These are phyloP conservation scores for Zymoseptoria ardabiliae DNA, from an alignment of 2,329 filamentous ascomycete genomes.

Conservation along the genomic window DNA sequence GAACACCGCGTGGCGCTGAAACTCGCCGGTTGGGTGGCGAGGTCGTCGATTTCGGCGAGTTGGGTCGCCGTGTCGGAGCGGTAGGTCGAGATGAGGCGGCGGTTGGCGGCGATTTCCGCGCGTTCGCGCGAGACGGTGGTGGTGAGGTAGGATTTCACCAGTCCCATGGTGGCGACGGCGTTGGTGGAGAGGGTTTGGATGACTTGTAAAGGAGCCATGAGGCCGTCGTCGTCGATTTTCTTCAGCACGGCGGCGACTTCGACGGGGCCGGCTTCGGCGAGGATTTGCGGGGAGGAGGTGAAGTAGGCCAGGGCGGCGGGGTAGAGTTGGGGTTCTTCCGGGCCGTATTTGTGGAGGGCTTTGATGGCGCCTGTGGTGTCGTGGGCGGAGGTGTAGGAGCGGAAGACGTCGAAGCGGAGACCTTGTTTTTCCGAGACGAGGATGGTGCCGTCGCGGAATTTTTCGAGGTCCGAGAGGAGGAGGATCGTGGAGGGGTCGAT, in stretches of 20 bases:
- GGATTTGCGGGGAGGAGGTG: constrained; percentile 70
- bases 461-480: constrained; percentile 80
- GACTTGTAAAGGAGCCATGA: constrained; percentile 94
- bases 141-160: constrained; percentile 88
- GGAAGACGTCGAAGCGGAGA: constrained; percentile 88
- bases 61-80: constrained; percentile 76
- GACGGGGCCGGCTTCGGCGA: constrained; percentile 70
- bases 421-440: constrained; percentile 91
- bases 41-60: constrained; percentile 66
- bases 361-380: constrained; percentile 87
- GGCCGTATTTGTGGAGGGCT: constrained; percentile 83
- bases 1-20: constrained; percentile 88
- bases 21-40: constrained; percentile 71
- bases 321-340: constrained; percentile 84
- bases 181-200: constrained; percentile 80
- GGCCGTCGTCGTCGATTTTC: constrained; percentile 80
- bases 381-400: constrained; percentile 85
- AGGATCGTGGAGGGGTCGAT: constrained; percentile 95
- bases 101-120: constrained; percentile 74
- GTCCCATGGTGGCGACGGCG: constrained; percentile 89
- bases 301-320: constrained; percentile 89
- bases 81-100: constrained; percentile 74
- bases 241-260: constrained; percentile 74
- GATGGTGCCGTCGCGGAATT: constrained; percentile 83
- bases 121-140: constrained; percentile 84